Evolutionary conservation across 768 basidiomycete genomes (phyloP), one percentile per base, ranked within the genome.

Genomic region (Psilocybe azurescens): DNA sequence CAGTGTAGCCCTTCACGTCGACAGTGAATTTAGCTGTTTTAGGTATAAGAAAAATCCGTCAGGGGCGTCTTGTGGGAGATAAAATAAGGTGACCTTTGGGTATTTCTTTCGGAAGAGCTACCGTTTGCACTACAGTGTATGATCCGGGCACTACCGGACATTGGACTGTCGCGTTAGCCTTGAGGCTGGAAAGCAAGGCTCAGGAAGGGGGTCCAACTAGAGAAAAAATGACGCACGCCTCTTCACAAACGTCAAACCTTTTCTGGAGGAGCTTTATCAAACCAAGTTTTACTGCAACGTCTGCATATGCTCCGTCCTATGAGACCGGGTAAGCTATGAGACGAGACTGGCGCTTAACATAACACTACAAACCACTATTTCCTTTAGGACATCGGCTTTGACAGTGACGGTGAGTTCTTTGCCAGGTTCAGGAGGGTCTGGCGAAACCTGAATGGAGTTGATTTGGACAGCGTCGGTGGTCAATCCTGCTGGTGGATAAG

Each of bases 201-300:
- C 13, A 24, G 28, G 50, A 24, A 24, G 24, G 47, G 28, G 41
- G 18, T 33, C 57, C 49, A n/a, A 41, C 29, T 20, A 13, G 39
- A 32, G 30, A 33, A 58, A 53, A 56, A 56, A 18, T 32, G 20
- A 86, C 95, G 70, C 80, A 97, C 93, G 95, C 95, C 77, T 98
- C 96, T 61, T 96, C 83, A 72, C 97, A 99, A 33, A 98, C 76
- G 66, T 98, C 94, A 67, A 98, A 97, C 16, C 66, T 71, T 79
- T 93, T 97, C 49, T 80, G 75, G 33, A 99, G 78, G 16, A 99
- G 73, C 79, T 94, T 97, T 71, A 99, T 85, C 30, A 94, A 77
- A 28, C 97, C 97, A n/a, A 99, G 81, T 75, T 98, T 99, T 59
- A 99, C 97, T 1, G 77, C 76, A 3, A 99, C 95, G 66, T 96